A percentile compares a stretch with the other conserved stretches of the same genome.
phyloP scores from a whole-genome alignment of 2,329 filamentous ascomycete genomes.

The Westerdykella ornata region DNA sequence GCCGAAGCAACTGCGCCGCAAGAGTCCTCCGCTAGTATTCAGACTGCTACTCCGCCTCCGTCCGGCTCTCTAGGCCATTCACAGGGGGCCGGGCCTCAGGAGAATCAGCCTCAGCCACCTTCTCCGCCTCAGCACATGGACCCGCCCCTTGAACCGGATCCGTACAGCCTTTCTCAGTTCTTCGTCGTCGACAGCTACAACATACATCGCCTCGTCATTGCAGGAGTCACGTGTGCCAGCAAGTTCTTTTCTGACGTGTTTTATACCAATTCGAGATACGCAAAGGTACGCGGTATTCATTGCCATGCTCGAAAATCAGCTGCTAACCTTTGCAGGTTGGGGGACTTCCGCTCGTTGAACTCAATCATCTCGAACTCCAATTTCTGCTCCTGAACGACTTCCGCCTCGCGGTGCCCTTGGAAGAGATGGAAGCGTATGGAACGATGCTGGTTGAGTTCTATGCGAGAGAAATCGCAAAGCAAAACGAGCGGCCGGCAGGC shows the following conservation, averaged over 20 bases:
- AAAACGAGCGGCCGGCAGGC: constrained; percentile 39
- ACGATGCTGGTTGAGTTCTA: constrained; percentile 99
- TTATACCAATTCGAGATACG: constrained; percentile 98
- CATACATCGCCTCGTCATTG: constrained; percentile 92
- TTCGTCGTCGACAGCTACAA: constrained; percentile 99
- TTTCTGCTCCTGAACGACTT: constrained; percentile 96
- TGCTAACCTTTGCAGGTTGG: constrained; percentile 61
- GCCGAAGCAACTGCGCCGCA: constrained; percentile 19
- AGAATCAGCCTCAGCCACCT: constrained; percentile 23
- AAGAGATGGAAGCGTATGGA: constrained; percentile 93
- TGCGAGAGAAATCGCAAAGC: constrained; percentile 75
- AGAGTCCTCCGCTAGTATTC: constrained; percentile 28
- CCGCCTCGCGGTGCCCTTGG: constrained; percentile 81
- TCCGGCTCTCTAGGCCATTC: constrained; percentile 44
- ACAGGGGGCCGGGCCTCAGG: constrained; percentile 22
- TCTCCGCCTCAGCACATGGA: constrained; percentile 35
- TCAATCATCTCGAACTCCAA: constrained; percentile 94
- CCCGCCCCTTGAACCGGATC: constrained; percentile 38
- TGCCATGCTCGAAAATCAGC: neutral
- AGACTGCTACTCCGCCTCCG: constrained; percentile 45
- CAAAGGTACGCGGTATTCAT: constrained; percentile 62
- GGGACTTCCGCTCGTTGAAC: constrained; percentile 79
- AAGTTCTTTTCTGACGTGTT: constrained; percentile 99
- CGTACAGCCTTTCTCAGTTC: constrained; percentile 56
- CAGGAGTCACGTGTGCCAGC: constrained; percentile 94